Evolutionary conservation across 192 early-diverging fungal species (phyloP), one percentile per base, ranked within the genome.

Genomic region (Mortierella alpina): DNA sequence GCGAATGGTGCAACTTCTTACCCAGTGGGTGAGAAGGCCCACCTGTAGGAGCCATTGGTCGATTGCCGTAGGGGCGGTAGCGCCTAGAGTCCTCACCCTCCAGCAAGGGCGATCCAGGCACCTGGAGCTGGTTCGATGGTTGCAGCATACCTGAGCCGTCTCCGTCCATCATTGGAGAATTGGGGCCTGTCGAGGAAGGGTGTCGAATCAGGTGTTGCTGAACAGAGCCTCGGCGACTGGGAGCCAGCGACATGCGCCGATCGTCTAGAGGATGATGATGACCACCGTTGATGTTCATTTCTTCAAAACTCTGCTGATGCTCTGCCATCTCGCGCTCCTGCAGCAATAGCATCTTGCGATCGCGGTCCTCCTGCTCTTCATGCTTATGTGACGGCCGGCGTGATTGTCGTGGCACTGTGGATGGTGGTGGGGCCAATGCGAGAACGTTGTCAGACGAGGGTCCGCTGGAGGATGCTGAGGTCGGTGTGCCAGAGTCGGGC

Each of bases 361-460:
- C 65, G 20, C 18, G 18, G 47, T 40, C 10, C 10, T 45, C 18
- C 10, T 49, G 40, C 10, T 48, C 62, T 6, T 66, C 59, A 8
- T 61, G 13, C n/a, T 58, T 53, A 6, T 66, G 58, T n/a, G 63
- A 71, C 7, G 63, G 69, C 31, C 76, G 56, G 9, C 76, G 76
- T 15, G 49, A 9, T 17, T 22, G 40, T 22, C 56, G 12, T 1
- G 61, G 45, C 40, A 65, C 66, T 17, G 45, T n/a, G 5, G 50
- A 39, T 14, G 68, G 49, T 23, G 69, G 76, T 2, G 65, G 76
- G 2, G 76, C 64, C 51, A 79, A 20, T 7, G 69, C 76, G 31
- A 79, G 65, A 20, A 66, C 42, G 17, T 79, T 79, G 17, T 79
- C 69, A 14, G 68, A 62, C 10, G 66, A 79, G 3, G 52, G 52